These are phyloP conservation scores for Oryza longistaminata DNA, from an alignment of 176 grass and related monocot species.

Conservation along the genomic window DNA sequence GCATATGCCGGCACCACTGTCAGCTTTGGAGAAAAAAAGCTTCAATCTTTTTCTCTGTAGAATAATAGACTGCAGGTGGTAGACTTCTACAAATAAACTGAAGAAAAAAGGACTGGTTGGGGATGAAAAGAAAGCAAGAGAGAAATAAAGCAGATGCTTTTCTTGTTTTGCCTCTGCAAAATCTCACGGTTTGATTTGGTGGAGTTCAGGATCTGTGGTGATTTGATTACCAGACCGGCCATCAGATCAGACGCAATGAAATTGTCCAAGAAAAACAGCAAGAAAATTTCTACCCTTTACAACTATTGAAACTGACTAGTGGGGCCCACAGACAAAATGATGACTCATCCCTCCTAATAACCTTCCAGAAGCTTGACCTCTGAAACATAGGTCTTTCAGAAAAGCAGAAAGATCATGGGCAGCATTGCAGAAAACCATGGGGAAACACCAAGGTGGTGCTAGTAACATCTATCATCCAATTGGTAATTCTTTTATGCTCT, in stretches of 20 bases:
- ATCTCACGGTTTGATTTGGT: slow-evolving; percentile 28
- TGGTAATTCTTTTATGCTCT: slow-evolving; percentile 16
- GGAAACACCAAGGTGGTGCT: slow-evolving; percentile 39
- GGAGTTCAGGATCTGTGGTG: neutral
- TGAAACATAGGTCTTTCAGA: slow-evolving; percentile 4
- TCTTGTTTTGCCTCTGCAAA: neutral
- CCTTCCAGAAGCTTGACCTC: slow-evolving; percentile 41
- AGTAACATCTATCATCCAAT: neutral
- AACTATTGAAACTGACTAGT: neutral
- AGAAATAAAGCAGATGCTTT: neutral
- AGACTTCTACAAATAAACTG: neutral
- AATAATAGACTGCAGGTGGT: neutral
- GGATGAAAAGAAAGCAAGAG: neutral
- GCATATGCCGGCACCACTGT: slow-evolving; percentile 27
- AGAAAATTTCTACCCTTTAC: neutral
- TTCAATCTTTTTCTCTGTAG: neutral
- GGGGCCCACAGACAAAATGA: neutral
- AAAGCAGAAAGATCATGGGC: slow-evolving; percentile 20
- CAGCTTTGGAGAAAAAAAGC: neutral
- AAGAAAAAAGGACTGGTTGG: slow-evolving; percentile 5
- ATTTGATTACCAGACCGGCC: slow-evolving; percentile 18
- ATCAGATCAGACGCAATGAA: slow-evolving; percentile 18
- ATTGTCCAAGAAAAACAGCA: slow-evolving; percentile 6
- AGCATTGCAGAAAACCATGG: slow-evolving; percentile 5
- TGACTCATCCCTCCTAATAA: neutral